These are phyloP conservation scores for Rugiboletus extremiorientalis DNA, from an alignment of 1,284 basidiomycete species.

Conservation along the genomic window DNA sequence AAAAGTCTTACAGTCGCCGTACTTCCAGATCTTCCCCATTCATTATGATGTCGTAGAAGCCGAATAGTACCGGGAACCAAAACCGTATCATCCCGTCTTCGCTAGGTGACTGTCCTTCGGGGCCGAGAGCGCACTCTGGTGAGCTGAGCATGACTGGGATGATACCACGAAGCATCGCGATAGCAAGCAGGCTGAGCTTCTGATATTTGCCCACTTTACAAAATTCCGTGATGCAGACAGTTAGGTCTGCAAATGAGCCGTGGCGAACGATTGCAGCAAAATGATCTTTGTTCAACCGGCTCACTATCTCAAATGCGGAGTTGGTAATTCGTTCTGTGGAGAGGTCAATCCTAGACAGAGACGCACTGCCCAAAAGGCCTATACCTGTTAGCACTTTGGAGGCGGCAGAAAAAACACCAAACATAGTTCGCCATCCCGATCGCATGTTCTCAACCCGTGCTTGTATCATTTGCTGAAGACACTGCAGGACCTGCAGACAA, in stretches of 20 bases:
- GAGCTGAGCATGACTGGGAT: constrained; percentile 90
- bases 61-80: constrained; percentile 97
- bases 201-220: constrained; percentile 99
- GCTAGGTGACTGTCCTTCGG: constrained; percentile 37
- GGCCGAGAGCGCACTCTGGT: constrained; percentile 74
- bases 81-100: constrained; percentile 77
- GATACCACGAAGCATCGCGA: constrained; percentile 92
- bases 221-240: constrained; percentile 98
- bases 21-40: constrained; percentile 99
- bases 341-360: constrained; percentile 1
- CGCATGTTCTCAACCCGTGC: constrained; percentile 93
- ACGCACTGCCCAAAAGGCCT: constrained; percentile 15
- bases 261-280: constrained; percentile 90
- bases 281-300: constrained; percentile 87
- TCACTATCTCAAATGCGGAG: constrained; percentile 97
- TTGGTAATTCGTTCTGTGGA: constrained; percentile 83
- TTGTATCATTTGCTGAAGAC: constrained; percentile 99
- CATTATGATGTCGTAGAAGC: constrained; percentile 99
- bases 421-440: constrained; percentile 99
- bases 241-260: constrained; percentile 94
- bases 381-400: constrained; percentile 89
- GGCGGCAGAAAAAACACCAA: constrained; percentile 95
- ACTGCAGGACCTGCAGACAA: constrained; percentile 80
- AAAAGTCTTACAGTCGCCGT: constrained; percentile 75
- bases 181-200: constrained; percentile 94